These are phyloP conservation scores for Diaporthe amygdali DNA, from an alignment of 2,329 filamentous ascomycete species.

Conservation along the genomic window DNA sequence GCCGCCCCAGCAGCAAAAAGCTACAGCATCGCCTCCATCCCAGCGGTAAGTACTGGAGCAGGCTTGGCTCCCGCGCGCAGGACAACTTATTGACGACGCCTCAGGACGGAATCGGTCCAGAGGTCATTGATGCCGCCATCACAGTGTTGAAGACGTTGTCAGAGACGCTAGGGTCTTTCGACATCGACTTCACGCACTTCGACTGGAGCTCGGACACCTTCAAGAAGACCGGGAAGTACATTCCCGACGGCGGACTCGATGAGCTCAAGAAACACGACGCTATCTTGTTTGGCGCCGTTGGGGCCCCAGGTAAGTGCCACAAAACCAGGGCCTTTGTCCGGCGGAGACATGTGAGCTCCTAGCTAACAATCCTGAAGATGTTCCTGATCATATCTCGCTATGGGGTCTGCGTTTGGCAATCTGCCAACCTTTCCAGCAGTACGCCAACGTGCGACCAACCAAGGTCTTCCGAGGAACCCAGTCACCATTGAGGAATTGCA, in stretches of 20 bases:
- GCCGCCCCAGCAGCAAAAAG: constrained; percentile 16
- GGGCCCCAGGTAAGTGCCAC: constrained; percentile 31
- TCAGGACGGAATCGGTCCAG: constrained; percentile 64
- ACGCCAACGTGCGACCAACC: constrained; percentile 69
- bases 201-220: constrained; percentile 73
- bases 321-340: not conserved
- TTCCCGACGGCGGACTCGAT: constrained; percentile 64
- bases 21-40: constrained; percentile 62
- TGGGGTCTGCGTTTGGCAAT: constrained; percentile 69
- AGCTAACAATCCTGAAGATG: constrained; percentile 41
- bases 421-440: constrained; percentile 68
- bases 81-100: not conserved
- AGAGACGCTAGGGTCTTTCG: constrained; percentile 59
- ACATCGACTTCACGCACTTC: constrained; percentile 65
- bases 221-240: constrained; percentile 69
- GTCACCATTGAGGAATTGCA: constrained; percentile 57
- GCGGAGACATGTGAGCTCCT: not conserved
- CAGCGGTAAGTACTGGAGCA: constrained; percentile 41
- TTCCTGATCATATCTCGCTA: constrained; percentile 70
- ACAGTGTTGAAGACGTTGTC: constrained; percentile 62
- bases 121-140: constrained; percentile 66
- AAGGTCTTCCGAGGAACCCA: constrained; percentile 61
- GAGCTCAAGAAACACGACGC: constrained; percentile 45
- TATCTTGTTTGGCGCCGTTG: constrained; percentile 38
- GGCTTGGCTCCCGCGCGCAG: not conserved